These are phyloP conservation scores for Mercurialis annua DNA, from an alignment of 345 rosid species.

Conservation along the genomic window DNA sequence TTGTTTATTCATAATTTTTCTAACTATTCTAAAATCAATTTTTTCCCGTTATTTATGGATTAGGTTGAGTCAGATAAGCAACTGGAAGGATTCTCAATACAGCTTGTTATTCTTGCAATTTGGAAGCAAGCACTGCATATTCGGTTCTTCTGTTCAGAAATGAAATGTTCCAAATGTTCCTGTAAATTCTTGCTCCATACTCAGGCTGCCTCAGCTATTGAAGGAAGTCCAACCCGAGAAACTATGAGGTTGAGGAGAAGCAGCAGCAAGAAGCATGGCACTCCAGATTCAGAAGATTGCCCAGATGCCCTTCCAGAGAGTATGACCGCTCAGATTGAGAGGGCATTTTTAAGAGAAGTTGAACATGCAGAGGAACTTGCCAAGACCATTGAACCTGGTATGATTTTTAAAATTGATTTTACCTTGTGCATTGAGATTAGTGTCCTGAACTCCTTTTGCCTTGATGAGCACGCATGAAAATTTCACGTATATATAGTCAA, in stretches of 20 bases:
- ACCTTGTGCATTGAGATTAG: background rate
- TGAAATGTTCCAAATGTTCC: no score
- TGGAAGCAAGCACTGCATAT: slow-evolving; percentile 95
- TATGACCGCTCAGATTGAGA: slow-evolving; percentile 58
- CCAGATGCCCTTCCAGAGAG: slow-evolving; percentile 40
- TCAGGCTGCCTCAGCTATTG: slow-evolving; percentile 82
- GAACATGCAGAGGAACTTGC: slow-evolving; percentile 86
- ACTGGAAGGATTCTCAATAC: slow-evolving; percentile 87
- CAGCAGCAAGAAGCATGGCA: slow-evolving; percentile 46
- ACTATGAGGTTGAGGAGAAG: slow-evolving; percentile 45
- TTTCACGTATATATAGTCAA: background rate
- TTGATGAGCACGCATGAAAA: background rate
- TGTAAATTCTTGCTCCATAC: no score
- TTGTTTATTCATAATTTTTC: slow-evolving; percentile 7
- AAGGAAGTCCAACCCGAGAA: slow-evolving; percentile 72
- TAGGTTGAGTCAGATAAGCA: slow-evolving; percentile 50
- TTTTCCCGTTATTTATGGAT: slow-evolving; percentile 24
- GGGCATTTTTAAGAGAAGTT: slow-evolving; percentile 73
- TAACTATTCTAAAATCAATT: slow-evolving; percentile 6
- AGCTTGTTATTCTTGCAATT: slow-evolving; percentile 86
- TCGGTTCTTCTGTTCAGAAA: no score
- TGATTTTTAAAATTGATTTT: slow-evolving; percentile 8
- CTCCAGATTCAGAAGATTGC: slow-evolving; percentile 40
- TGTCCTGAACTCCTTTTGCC: background rate
- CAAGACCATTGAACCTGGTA: slow-evolving; percentile 73